Base-by-base conservation (phyloP, 2,329 filamentous ascomycete genomes). In the Colletotrichum tanaceti region DNA sequence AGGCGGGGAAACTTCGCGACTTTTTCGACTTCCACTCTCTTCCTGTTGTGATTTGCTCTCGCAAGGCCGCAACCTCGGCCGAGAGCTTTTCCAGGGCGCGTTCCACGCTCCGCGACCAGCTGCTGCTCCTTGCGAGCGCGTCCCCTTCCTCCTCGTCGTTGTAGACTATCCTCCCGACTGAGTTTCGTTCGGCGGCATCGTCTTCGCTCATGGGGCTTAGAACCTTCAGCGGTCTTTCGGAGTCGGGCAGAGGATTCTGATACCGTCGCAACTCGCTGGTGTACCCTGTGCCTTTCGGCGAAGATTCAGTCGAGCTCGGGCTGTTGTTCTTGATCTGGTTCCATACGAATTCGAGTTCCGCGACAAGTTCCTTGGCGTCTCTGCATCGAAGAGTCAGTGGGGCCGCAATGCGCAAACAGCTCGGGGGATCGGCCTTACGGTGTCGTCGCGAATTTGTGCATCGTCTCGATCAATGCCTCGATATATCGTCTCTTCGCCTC, bases 291-390 rank as follows among this genome's bases (percentile, higher is more conserved):
- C 81, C 81, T 71, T 85, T 83, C n/a, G 86, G 85, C 1, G 85
- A 88, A 13, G 86, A 85, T 47, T 86, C 78, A 46, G 89, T 82
- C 44, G 90, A 89, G 20, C 87, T 88, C 4, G 91, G 89, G 13
- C 89, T 88, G 74, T 95, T 98, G 73, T 91, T 91, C 79, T 96
- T 97, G 74, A 99, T 95, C 79, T 98, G 96, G 74, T 98, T 94
- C 96, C 96, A 99, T 46, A 99, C 95, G 75, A 98, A 99, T 80
- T 99, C 96, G n/a, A 99, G 88, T 79, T 99, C 96, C 11, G 90
- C 86, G 44, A 98, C 94, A 46, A 99, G 86, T 79, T 97, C 94
- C 68, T 91, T 87, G 9, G 93, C 93, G 77, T 97, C 94, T 57
- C 88, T 90, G 72, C 22, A 18, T 22, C 38, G 43, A 44, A 43